Conservation (phyloP, 345 rosid genomes). For the Populus ilicifolia region DNA sequence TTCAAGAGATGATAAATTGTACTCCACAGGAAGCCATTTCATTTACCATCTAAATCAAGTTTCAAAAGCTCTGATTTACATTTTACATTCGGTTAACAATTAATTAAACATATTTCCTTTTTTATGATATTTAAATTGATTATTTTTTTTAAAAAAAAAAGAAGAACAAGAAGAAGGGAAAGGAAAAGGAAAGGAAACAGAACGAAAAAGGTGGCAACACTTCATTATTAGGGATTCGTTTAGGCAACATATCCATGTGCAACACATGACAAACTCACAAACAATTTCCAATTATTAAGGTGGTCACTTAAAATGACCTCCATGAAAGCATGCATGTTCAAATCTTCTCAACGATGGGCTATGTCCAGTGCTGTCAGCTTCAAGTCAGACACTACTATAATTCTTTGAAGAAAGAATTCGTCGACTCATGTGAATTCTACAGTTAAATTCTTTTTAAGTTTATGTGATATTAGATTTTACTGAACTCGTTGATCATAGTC, state of each 20-base stretch:
- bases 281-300: background rate
- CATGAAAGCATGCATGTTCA: background rate
- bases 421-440: background rate
- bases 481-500: background rate
- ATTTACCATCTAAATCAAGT: too few species aligned
- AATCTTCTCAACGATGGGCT: background rate
- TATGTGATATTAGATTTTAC: too few species aligned
- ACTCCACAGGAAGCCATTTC: too few species aligned
- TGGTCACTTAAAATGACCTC: background rate
- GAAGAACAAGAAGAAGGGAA: too few species aligned
- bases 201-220: background rate
- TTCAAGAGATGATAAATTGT: too few species aligned
- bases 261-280: background rate
- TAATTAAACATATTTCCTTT: too few species aligned
- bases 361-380: background rate
- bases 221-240: background rate
- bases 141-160: too few species aligned
- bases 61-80: too few species aligned
- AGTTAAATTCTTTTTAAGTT: background rate
- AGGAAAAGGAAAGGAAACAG: too few species aligned
- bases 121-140: too few species aligned
- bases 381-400: background rate
- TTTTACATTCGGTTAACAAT: too few species aligned
- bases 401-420: background rate
- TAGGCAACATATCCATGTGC: conserved; percentile 3